Percentiles rank a stretch among this genome's conserved stretches.
Evolutionary conservation across 2,329 filamentous ascomycete genomes (phyloP).

Genomic region (Claviceps capensis): DNA sequence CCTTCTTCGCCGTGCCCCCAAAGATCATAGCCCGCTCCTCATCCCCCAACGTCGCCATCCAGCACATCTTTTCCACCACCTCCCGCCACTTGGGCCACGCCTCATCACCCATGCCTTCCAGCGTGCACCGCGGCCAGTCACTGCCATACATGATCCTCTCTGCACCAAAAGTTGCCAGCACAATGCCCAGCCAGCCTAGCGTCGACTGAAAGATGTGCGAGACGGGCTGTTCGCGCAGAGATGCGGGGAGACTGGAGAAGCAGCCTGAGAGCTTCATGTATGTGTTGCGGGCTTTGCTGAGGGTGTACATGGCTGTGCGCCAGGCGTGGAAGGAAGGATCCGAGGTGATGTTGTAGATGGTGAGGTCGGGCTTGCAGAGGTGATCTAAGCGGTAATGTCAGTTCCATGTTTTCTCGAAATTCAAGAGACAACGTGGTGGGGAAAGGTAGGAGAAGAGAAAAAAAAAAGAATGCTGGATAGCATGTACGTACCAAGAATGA

Average conservation of each 20-base stretch:
- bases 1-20: conserved; percentile 56
- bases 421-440: not conserved
- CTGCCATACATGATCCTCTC: conserved; percentile 75
- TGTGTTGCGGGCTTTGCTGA: conserved; percentile 50
- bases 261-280: conserved; percentile 87
- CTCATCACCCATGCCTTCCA: conserved; percentile 29
- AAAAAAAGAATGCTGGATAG: too few species aligned
- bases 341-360: conserved; percentile 40
- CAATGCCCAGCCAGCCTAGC: conserved; percentile 56
- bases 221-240: conserved; percentile 32
- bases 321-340: conserved; percentile 53
- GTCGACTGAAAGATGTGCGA: conserved; percentile 49
- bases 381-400: conserved; percentile 46
- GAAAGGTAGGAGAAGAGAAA: not conserved
- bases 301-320: conserved; percentile 52
- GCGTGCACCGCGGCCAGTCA: conserved; percentile 86
- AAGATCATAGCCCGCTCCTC: conserved; percentile 56
- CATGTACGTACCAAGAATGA: conserved; percentile 54
- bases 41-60: conserved; percentile 44
- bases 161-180: conserved; percentile 60
- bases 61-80: conserved; percentile 55
- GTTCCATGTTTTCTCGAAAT: not conserved
- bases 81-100: conserved; percentile 67
- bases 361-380: conserved; percentile 75
- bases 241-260: conserved; percentile 62